These are phyloP conservation scores for Cryptococcus depauperatus DNA, from an alignment of 1,284 basidiomycete genomes.

Conservation along the genomic window DNA sequence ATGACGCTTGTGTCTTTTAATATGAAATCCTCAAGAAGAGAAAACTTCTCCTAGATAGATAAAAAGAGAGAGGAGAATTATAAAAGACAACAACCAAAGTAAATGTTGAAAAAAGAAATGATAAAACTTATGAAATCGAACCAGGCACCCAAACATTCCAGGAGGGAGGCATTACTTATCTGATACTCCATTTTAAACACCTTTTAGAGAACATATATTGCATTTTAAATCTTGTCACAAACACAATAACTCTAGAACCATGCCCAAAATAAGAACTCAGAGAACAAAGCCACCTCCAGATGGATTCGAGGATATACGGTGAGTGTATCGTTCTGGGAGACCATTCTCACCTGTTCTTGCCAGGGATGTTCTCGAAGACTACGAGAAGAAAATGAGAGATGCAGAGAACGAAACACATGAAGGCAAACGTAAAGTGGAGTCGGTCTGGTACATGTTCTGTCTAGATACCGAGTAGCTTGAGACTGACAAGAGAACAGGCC, in stretches of 20 bases:
- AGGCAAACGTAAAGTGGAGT: slow-evolving; percentile 93
- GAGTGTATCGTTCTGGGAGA: slow-evolving; percentile 8
- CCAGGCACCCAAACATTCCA: too few relatives aligned
- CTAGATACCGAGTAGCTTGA: not conserved
- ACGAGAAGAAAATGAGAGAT: slow-evolving; percentile 92
- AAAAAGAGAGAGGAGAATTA: not conserved
- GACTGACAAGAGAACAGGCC: slow-evolving; percentile 47
- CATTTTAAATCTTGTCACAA: too few relatives aligned
- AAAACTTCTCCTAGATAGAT: not conserved
- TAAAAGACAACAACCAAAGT: not conserved
- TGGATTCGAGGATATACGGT: slow-evolving; percentile 93
- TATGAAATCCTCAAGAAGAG: not conserved
- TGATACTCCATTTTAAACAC: too few relatives aligned
- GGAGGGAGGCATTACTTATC: too few relatives aligned
- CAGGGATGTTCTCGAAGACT: slow-evolving; percentile 78
- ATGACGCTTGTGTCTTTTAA: slow-evolving; percentile 9
- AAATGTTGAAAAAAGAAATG: too few relatives aligned
- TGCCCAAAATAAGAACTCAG: slow-evolving; percentile 93
- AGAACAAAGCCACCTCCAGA: slow-evolving; percentile 94
- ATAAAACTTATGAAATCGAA: too few relatives aligned
- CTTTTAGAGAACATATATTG: too few relatives aligned
- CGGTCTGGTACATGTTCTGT: slow-evolving; percentile 60
- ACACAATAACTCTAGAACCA: slow-evolving; percentile 43
- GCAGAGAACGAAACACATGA: slow-evolving; percentile 97
- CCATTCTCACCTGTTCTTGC: not conserved